Evolutionary conservation across 2,329 filamentous ascomycete species (phyloP).

Genomic region (Colletotrichum liaoningense): DNA sequence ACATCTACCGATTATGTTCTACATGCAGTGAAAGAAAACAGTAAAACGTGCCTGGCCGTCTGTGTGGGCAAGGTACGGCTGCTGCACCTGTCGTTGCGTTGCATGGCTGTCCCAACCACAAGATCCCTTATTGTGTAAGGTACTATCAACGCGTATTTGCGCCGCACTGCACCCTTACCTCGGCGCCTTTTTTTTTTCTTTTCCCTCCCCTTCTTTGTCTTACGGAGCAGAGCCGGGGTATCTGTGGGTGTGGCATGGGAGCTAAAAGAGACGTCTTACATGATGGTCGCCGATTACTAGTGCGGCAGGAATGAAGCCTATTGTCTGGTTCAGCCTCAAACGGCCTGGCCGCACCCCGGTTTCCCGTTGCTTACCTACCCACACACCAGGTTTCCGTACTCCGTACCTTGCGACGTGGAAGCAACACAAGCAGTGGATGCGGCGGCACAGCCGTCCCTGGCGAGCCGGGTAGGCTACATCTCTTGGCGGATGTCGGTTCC

Average conservation of each 20-base stretch:
- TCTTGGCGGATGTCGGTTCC: neutral
- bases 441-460: neutral
- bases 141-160: neutral
- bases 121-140: neutral
- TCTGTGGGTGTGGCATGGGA: neutral
- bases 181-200: neutral
- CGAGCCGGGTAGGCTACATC: neutral
- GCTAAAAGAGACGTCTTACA: neutral
- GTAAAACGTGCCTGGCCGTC: too few relatives aligned
- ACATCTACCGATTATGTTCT: too few relatives aligned
- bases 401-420: too few relatives aligned
- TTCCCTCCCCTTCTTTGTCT: too few relatives aligned
- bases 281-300: conserved; percentile 29
- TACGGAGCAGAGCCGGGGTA: too few relatives aligned
- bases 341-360: neutral
- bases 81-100: neutral
- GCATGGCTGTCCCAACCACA: neutral
- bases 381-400: too few relatives aligned
- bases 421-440: neutral
- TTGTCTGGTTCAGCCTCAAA: neutral
- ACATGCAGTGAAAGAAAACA: too few relatives aligned
- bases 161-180: neutral
- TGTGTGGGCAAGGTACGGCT: neutral
- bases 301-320: conserved; percentile 7
- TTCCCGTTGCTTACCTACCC: too few relatives aligned